These are phyloP conservation scores for Starmerella floris DNA, from an alignment of 805 yeast species.

Conservation along the genomic window DNA sequence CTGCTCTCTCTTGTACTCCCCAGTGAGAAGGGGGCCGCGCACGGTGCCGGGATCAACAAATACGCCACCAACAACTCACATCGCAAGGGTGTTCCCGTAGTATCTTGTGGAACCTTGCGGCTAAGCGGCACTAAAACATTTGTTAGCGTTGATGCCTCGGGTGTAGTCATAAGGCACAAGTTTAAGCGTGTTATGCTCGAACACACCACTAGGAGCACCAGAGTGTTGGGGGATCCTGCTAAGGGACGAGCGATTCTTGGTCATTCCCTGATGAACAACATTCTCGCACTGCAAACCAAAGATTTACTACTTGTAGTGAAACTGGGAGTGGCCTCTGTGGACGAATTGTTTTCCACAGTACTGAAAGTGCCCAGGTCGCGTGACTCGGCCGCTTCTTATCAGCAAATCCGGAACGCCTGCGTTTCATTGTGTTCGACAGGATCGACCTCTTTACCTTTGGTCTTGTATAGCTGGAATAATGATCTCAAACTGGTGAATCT, in stretches of 20 bases:
- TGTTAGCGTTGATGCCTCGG: conserved; percentile 42
- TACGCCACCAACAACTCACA: conserved; percentile 29
- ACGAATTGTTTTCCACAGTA: neutral
- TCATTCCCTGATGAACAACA: neutral
- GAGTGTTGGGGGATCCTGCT: conserved; percentile 39
- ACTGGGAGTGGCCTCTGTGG: neutral
- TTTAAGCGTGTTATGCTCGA: conserved; percentile 47
- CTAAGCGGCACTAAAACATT: conserved; percentile 38
- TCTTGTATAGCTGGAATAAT: neutral
- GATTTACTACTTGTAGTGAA: conserved; percentile 2
- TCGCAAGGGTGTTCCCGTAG: conserved; percentile 29
- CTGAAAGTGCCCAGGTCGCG: conserved; percentile 11
- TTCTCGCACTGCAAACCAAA: conserved; percentile 6
- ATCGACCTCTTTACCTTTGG: neutral
- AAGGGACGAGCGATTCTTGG: conserved; percentile 6
- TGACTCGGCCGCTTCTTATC: neutral
- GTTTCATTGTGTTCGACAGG: neutral
- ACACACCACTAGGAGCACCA: conserved; percentile 34
- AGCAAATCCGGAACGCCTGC: neutral
- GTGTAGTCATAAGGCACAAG: conserved; percentile 50
- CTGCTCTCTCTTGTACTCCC: conserved; percentile 8
- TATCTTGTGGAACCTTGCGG: conserved; percentile 33
- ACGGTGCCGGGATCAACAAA: conserved; percentile 25
- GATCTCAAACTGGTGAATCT: conserved; percentile 36
- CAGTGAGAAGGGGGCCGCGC: conserved; percentile 21